A percentile compares a stretch with the other conserved stretches of the same genome.
These are phyloP conservation scores for Fusarium dlaminii DNA, from an alignment of 2,329 filamentous ascomycete genomes.

Conservation along the genomic window DNA sequence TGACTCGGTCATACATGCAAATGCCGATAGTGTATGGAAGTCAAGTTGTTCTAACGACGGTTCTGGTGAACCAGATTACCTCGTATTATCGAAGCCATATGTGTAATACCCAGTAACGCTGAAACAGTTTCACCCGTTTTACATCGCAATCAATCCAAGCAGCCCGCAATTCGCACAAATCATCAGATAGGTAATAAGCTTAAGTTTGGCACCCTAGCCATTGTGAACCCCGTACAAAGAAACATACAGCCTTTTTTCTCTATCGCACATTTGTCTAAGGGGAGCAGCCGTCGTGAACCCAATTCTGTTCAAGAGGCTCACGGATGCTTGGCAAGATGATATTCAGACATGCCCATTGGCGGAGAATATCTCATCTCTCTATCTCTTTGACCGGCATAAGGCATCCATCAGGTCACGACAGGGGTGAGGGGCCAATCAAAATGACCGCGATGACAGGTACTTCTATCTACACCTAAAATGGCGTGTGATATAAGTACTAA, in stretches of 20 bases:
- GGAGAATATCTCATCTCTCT: conserved; percentile 4
- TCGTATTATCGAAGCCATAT: not conserved
- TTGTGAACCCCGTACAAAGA: not conserved
- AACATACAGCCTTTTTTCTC: not conserved
- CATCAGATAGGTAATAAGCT: not conserved
- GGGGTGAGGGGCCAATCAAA: not conserved
- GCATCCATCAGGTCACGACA: no score
- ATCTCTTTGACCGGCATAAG: no score
- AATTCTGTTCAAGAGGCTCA: conserved; percentile 15
- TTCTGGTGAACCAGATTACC: not conserved
- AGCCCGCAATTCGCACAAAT: not conserved
- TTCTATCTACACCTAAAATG: not conserved
- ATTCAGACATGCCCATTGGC: conserved; percentile 22
- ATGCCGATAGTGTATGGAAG: not conserved
- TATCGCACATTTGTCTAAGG: not conserved
- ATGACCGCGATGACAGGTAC: not conserved
- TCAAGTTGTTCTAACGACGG: not conserved
- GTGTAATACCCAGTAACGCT: no score
- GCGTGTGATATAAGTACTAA: not conserved
- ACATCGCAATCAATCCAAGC: not conserved
- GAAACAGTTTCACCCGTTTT: not conserved
- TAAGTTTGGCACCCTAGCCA: not conserved
- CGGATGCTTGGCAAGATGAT: conserved; percentile 27
- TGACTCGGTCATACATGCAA: conserved; percentile 23
- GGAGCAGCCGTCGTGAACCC: conserved; percentile 14